Evolutionary conservation across 495 filamentous ascomycete species (phyloP), one percentile per base, ranked within the genome.

Genomic region (Thermothielavioides terrestris): DNA sequence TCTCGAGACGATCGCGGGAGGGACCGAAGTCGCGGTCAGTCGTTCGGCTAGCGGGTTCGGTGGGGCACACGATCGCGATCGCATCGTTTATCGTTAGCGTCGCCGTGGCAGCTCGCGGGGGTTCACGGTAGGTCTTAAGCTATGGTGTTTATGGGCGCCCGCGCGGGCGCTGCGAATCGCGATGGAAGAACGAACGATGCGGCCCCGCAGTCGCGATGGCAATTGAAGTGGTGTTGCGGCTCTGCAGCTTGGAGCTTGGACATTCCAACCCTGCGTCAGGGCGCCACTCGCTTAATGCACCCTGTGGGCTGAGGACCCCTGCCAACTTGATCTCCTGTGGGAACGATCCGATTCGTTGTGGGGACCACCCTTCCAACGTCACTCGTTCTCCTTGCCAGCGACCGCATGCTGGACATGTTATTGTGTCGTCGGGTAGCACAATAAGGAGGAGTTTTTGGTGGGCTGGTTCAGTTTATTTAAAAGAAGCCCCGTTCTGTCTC

Each of bases 201-300:
- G 17, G 37, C 20, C 20, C 28, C 20, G 47, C 38, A 34, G 18
- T 20, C 22, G 40, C 48, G 30, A 51, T 18, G 14, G 22, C 17
- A 20, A 12, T 51, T 37, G 41, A 51, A 17, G 39, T 49, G 31
- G 40, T 31, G 48, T 51, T 51, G 48, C 48, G 48, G 48, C 48
- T 51, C 48, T 51, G 48, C 40, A 44, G 48, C 30, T 38, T 51
- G 39, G 47, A 42, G 48, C 38, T 50, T 30, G 6, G 48, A 44
- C 40, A 31, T 44, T 51, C 32, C 48, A 17, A 5, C 36, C 10
- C n/a, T 40, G n/a, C 39, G 14, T 30, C 40, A 35, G 15, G 22
- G 38, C 30, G 47, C 47, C 47, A 42, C 37, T 49, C 37, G 36
- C 8, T 35, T 26, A 20, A 7, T 25, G 6, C 2, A 6, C 12